A percentile compares a stretch with the other conserved stretches of the same genome.
These are phyloP conservation scores for Mycena sp. DNA, from an alignment of 1,284 basidiomycete genomes.

Conservation along the genomic window DNA sequence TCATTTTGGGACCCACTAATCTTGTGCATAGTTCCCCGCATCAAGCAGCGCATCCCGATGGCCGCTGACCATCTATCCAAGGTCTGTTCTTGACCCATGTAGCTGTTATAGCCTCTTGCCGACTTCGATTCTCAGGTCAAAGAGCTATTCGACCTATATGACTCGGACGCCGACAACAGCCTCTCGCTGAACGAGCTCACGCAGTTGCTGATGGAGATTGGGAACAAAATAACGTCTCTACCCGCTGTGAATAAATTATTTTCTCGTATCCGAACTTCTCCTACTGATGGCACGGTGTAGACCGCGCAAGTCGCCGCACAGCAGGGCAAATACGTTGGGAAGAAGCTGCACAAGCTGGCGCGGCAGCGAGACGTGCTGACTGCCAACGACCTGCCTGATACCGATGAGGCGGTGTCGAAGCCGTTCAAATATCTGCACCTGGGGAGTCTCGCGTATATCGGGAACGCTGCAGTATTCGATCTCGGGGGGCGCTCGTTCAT, in stretches of 20 bases:
- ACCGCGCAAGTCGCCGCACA: constrained; percentile 95
- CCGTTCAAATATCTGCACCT: constrained; percentile 89
- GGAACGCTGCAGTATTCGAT: constrained; percentile 94
- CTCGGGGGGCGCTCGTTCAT: constrained; percentile 87
- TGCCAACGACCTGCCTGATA: constrained; percentile 19
- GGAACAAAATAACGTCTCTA: constrained; percentile 90
- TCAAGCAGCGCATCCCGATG: constrained; percentile 89
- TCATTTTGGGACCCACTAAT: neutral
- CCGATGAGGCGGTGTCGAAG: constrained; percentile 75
- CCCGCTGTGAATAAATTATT: constrained; percentile 76
- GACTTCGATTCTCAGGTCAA: constrained; percentile 52
- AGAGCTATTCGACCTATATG: constrained; percentile 90
- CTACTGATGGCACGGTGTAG: constrained; percentile 47
- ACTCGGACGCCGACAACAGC: constrained; percentile 85
- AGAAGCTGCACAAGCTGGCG: constrained; percentile 81
- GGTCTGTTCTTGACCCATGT: constrained; percentile 43
- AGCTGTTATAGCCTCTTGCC: neutral
- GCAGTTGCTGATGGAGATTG: constrained; percentile 84
- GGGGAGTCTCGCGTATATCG: constrained; percentile 91
- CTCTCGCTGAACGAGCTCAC: constrained; percentile 92
- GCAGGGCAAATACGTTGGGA: constrained; percentile 92
- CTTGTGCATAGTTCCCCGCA: constrained; percentile 63
- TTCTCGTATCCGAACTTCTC: constrained; percentile 7
- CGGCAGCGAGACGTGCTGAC: constrained; percentile 48
- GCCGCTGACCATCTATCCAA: constrained; percentile 79